phyloP scores from a whole-genome alignment of 2,329 filamentous ascomycete species.

The Colletotrichum salicis region DNA sequence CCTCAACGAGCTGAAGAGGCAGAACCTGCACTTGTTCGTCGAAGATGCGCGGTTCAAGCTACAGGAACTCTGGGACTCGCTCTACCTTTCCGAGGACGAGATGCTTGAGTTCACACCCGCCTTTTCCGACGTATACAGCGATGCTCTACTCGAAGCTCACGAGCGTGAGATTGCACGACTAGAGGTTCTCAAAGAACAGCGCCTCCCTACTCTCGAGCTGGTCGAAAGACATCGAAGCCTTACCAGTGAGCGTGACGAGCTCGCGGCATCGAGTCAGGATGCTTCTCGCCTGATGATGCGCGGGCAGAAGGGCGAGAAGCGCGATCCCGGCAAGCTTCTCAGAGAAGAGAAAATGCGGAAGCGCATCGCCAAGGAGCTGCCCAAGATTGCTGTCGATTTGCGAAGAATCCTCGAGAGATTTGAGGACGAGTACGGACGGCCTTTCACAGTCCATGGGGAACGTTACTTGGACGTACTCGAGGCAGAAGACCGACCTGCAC shows the following conservation, averaged over 20 bases:
- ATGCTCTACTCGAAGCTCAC: slow-evolving; percentile 93
- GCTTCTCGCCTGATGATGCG: slow-evolving; percentile 92
- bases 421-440: slow-evolving; percentile 93
- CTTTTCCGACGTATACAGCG: slow-evolving; percentile 96
- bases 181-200: slow-evolving; percentile 85
- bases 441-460: slow-evolving; percentile 93
- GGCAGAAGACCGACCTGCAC: slow-evolving; percentile 65
- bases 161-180: slow-evolving; percentile 89
- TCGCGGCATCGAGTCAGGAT: slow-evolving; percentile 92
- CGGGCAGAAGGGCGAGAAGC: slow-evolving; percentile 90
- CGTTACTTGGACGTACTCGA: slow-evolving; percentile 90
- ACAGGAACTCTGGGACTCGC: slow-evolving; percentile 92
- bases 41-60: slow-evolving; percentile 91
- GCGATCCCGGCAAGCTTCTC: slow-evolving; percentile 92
- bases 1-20: slow-evolving; percentile 90
- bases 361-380: slow-evolving; percentile 93
- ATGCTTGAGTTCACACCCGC: slow-evolving; percentile 98
- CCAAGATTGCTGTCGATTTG: slow-evolving; percentile 88
- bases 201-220: slow-evolving; percentile 82
- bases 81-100: slow-evolving; percentile 97
- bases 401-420: slow-evolving; percentile 83
- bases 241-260: slow-evolving; percentile 85
- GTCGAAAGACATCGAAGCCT: slow-evolving; percentile 86
- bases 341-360: slow-evolving; percentile 98
- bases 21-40: slow-evolving; percentile 95